A percentile compares a stretch with the other conserved stretches of the same genome.
Evolutionary conservation across 768 basidiomycete genomes (phyloP).

Genomic region (Coprinellus micaceus): DNA sequence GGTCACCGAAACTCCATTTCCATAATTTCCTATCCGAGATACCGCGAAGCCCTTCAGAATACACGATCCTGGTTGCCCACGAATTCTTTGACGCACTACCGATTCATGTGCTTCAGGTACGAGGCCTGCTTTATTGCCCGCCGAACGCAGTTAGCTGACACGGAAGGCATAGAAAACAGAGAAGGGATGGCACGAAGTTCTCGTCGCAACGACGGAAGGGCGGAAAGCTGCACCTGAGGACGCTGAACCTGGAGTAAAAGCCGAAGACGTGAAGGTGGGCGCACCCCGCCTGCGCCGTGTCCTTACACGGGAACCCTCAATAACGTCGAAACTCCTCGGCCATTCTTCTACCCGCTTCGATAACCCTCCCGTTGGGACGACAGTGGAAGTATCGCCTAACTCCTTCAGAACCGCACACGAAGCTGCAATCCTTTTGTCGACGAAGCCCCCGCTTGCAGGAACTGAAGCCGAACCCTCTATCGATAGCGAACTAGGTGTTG

Average conservation of each 20-base stretch:
- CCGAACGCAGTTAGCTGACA: background rate
- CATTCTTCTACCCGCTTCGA: slow-evolving; percentile 68
- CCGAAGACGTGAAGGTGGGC: slow-evolving; percentile 8
- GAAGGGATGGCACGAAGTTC: slow-evolving; percentile 82
- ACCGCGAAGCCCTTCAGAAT: slow-evolving; percentile 42
- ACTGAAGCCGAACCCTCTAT: slow-evolving; percentile 3
- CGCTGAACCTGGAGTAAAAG: slow-evolving; percentile 14
- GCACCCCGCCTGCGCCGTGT: slow-evolving; percentile 53
- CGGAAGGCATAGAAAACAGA: slow-evolving; percentile 59
- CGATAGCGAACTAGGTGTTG: slow-evolving; percentile 18
- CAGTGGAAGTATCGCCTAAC: slow-evolving; percentile 77
- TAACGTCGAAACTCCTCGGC: slow-evolving; percentile 52
- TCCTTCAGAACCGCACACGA: slow-evolving; percentile 65
- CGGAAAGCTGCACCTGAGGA: slow-evolving; percentile 14
- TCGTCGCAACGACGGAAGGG: slow-evolving; percentile 51
- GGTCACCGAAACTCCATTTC: slow-evolving; percentile 53
- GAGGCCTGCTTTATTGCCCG: slow-evolving; percentile 17
- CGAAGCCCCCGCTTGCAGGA: background rate
- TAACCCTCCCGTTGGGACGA: slow-evolving; percentile 60
- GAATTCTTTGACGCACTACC: slow-evolving; percentile 98
- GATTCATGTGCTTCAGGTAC: slow-evolving; percentile 82
- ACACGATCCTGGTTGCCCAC: slow-evolving; percentile 88
- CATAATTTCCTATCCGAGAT: slow-evolving; percentile 72
- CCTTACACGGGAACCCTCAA: slow-evolving; percentile 54
- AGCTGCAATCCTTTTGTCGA: slow-evolving; percentile 59